phyloP scores from a whole-genome alignment of 192 early-diverging fungal species.

The Funneliformis geosporum region DNA sequence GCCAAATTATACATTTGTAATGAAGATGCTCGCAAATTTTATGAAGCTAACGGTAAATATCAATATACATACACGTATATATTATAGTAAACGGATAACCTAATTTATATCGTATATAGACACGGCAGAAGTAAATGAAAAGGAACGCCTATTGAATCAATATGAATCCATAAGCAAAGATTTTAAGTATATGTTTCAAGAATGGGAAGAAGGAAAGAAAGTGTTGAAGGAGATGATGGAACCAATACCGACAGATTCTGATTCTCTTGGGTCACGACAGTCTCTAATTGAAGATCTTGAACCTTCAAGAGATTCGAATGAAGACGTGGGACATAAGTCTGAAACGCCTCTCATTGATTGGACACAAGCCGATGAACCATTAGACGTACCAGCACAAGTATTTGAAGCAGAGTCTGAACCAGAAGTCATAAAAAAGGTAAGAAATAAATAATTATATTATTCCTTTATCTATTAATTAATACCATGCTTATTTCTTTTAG shows the following conservation, averaged over 20 bases:
- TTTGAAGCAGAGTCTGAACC: conserved; percentile 48
- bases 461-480: not conserved
- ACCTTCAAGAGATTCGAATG: not conserved
- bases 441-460: not conserved
- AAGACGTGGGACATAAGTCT: not conserved
- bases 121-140: conserved; percentile 30
- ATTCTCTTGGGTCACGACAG: conserved; percentile 13
- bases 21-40: conserved; percentile 50
- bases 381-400: conserved; percentile 37
- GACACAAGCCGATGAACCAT: conserved; percentile 23
- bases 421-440: conserved; percentile 23
- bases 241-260: conserved; percentile 27
- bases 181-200: conserved; percentile 49
- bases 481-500: not conserved
- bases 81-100: not conserved
- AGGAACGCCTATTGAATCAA: conserved; percentile 42
- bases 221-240: conserved; percentile 46
- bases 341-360: conserved; percentile 27
- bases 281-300: conserved; percentile 26
- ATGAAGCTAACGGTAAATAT: conserved; percentile 30
- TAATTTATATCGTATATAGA: conserved; percentile 28
- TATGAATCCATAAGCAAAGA: conserved; percentile 51
- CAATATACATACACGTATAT: not conserved
- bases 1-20: conserved; percentile 60
- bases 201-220: conserved; percentile 55